phyloP scores from a whole-genome alignment of 495 filamentous ascomycete species.

The Talaromyces thailandensis region DNA sequence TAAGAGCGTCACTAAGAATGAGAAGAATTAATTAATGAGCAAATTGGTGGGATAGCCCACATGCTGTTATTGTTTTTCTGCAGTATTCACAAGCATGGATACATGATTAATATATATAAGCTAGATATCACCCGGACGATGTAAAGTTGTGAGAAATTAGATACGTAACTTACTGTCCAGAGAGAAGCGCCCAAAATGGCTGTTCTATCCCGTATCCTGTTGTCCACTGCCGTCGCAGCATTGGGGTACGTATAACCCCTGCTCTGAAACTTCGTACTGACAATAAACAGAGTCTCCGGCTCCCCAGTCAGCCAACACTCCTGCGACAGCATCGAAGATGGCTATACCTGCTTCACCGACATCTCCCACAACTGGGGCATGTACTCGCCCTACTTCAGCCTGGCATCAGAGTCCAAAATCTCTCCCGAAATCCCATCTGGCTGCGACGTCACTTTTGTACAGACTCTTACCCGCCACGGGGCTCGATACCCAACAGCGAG shows the following conservation, averaged over 20 bases:
- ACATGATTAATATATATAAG: too few relatives aligned
- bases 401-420: not conserved
- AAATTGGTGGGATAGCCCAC: too few relatives aligned
- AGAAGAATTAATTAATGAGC: too few relatives aligned
- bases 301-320: not conserved
- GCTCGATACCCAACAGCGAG: slow-evolving; percentile 53
- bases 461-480: slow-evolving; percentile 62
- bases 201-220: not conserved
- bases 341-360: not conserved
- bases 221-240: not conserved
- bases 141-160: too few relatives aligned
- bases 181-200: not conserved
- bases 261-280: not conserved
- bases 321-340: not conserved
- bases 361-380: not conserved
- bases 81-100: too few relatives aligned
- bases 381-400: not conserved
- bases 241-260: not conserved
- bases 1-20: too few relatives aligned
- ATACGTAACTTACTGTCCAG: not conserved
- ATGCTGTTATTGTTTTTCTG: too few relatives aligned
- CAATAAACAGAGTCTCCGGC: not conserved
- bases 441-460: slow-evolving; percentile 57
- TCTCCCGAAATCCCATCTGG: slow-evolving; percentile 28
- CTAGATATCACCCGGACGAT: too few relatives aligned